phyloP scores from a whole-genome alignment of 192 early-diverging fungal genomes.

The Rhizophagus clarus region DNA sequence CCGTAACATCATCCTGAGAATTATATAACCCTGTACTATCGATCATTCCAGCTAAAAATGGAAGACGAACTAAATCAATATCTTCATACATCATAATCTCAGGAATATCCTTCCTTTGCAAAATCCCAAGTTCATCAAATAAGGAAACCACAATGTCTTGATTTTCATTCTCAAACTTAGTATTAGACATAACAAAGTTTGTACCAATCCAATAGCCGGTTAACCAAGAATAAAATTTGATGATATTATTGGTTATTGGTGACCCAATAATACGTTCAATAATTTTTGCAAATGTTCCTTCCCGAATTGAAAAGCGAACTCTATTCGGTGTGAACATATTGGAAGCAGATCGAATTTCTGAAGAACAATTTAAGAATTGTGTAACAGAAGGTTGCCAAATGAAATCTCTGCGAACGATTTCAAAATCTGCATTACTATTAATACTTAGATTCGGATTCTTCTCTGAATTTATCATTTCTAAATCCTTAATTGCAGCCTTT shows the following conservation, averaged over 20 bases:
- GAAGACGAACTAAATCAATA: constrained; percentile 35
- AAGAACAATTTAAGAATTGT: constrained; percentile 5
- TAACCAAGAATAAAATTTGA: constrained; percentile 28
- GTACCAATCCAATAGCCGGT: constrained; percentile 43
- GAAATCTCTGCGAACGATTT: background rate
- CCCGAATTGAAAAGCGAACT: background rate
- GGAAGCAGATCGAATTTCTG: background rate
- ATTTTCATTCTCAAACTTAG: background rate
- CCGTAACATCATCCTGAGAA: background rate
- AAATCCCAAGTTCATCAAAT: background rate
- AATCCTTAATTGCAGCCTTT: background rate
- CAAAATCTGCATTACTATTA: background rate
- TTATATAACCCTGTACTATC: constrained; percentile 18
- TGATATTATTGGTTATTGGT: background rate
- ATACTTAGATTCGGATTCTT: background rate
- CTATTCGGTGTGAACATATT: constrained; percentile 2
- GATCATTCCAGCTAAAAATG: constrained; percentile 44
- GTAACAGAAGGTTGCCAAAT: constrained; percentile 8
- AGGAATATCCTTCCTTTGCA: constrained; percentile 29
- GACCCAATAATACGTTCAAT: background rate
- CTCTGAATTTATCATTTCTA: background rate
- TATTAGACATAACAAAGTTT: background rate
- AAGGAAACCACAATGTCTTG: background rate
- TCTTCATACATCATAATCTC: constrained; percentile 39
- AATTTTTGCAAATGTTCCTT: background rate